These are phyloP conservation scores for Dicorynia guianensis DNA, from an alignment of 306 rosid species.

Conservation along the genomic window DNA sequence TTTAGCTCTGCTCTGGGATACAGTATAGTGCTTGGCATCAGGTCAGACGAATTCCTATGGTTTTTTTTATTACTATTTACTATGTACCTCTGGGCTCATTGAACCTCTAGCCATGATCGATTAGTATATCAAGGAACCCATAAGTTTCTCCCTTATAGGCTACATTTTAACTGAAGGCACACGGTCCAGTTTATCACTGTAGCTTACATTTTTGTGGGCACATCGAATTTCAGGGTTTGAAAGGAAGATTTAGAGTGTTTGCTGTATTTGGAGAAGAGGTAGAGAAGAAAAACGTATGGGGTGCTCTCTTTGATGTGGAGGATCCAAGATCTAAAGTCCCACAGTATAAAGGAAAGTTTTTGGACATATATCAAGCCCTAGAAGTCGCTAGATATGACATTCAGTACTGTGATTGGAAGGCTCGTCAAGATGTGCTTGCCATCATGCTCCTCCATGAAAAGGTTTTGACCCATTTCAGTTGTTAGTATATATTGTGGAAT, in stretches of 20 bases:
- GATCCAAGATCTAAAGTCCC: conserved; percentile 89
- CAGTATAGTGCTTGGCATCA: background rate
- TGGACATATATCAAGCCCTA: conserved; percentile 79
- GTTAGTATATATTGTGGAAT: background rate
- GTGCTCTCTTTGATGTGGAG: conserved; percentile 86
- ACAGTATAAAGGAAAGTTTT: conserved; percentile 74
- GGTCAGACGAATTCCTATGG: background rate
- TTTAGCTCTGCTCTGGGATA: background rate
- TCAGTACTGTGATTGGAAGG: conserved; percentile 97
- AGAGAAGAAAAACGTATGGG: conserved; percentile 82
- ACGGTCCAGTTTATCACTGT: background rate
- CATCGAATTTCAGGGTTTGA: conserved; percentile 69
- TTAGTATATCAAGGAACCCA: background rate
- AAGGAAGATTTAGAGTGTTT: conserved; percentile 74
- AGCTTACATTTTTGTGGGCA: conserved; percentile 10
- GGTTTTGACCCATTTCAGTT: conserved; percentile 51
- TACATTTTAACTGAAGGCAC: background rate
- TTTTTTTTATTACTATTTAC: background rate
- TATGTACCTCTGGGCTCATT: background rate
- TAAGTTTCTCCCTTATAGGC: background rate
- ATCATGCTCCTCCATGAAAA: conserved; percentile 97
- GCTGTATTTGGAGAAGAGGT: conserved; percentile 76
- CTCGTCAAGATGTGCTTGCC: conserved; percentile 93
- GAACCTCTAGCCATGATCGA: background rate
- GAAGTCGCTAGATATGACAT: conserved; percentile 90